These are phyloP conservation scores for Thermoascus crustaceus DNA, from an alignment of 2,329 filamentous ascomycete species.

Conservation along the genomic window DNA sequence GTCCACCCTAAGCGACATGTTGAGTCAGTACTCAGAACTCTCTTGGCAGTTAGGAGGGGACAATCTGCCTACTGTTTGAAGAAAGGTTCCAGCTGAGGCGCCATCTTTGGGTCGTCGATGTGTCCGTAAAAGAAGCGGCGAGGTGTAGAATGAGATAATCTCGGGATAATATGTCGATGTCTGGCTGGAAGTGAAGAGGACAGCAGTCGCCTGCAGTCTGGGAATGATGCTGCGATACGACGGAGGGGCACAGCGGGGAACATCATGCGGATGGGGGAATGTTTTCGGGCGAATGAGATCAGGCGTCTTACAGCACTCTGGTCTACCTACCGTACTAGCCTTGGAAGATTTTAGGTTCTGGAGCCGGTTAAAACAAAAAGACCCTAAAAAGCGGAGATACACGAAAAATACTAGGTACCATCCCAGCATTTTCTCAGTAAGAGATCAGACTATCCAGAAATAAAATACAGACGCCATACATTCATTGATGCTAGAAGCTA, in stretches of 20 bases:
- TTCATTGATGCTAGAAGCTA: too few relatives aligned
- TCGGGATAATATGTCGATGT: not conserved
- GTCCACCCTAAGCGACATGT: constrained; percentile 52
- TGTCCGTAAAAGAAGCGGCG: constrained; percentile 37
- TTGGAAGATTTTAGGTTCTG: constrained; percentile 3
- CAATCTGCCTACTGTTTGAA: constrained; percentile 61
- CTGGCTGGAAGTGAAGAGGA: not conserved
- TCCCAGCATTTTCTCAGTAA: too few relatives aligned
- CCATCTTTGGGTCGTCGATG: constrained; percentile 59
- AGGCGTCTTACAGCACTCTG: not conserved
- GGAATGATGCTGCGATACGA: constrained; percentile 6
- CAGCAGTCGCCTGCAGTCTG: not conserved
- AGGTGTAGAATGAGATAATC: not conserved
- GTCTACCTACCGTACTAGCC: not conserved
- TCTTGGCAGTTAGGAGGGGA: not conserved
- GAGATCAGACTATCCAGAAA: too few relatives aligned
- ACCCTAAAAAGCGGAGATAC: too few relatives aligned
- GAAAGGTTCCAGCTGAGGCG: constrained; percentile 80
- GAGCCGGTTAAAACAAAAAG: not conserved
- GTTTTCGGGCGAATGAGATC: not conserved
- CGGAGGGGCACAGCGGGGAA: constrained; percentile 14
- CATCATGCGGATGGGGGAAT: constrained; percentile 6
- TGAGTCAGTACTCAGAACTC: constrained; percentile 5
- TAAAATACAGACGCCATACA: too few relatives aligned
- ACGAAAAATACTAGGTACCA: too few relatives aligned